These are phyloP conservation scores for Pestalotiopsis sp. DNA, from an alignment of 2,329 filamentous ascomycete genomes.

Conservation along the genomic window DNA sequence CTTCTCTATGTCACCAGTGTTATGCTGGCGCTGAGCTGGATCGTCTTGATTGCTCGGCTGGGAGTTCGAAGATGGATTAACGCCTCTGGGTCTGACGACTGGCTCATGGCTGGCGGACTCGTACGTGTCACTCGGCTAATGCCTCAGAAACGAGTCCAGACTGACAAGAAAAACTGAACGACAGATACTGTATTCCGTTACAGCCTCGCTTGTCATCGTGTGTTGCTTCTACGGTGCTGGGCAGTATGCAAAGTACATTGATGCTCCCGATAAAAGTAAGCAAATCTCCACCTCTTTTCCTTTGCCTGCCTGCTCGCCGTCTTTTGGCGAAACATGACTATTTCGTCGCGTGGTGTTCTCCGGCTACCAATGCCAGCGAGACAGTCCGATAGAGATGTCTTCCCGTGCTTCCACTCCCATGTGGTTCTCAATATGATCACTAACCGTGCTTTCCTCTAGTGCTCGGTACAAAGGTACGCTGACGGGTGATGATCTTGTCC, in stretches of 20 bases:
- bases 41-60: constrained; percentile 23
- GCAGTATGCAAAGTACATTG: constrained; percentile 22
- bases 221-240: constrained; percentile 31
- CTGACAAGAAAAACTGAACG: not conserved
- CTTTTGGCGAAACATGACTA: no score
- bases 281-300: not conserved
- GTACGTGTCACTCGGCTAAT: constrained; percentile 20
- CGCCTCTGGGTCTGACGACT: constrained; percentile 29
- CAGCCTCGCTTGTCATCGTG: constrained; percentile 27
- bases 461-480: constrained; percentile 24
- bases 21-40: constrained; percentile 26
- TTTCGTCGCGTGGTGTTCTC: no score
- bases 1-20: constrained; percentile 28
- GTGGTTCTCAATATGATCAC: not conserved
- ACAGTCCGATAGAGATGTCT: no score
- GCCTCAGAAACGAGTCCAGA: not conserved
- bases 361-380: no score
- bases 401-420: no score
- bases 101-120: constrained; percentile 27
- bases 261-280: constrained; percentile 16
- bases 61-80: constrained; percentile 28
- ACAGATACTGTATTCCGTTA: constrained; percentile 30
- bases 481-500: not conserved
- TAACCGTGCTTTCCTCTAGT: constrained; percentile 2
- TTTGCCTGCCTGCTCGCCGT: not conserved